Percentiles rank a stretch among this genome's conserved stretches.
Evolutionary conservation across 768 basidiomycete species (phyloP).

Genomic region (Auricularia sp.): DNA sequence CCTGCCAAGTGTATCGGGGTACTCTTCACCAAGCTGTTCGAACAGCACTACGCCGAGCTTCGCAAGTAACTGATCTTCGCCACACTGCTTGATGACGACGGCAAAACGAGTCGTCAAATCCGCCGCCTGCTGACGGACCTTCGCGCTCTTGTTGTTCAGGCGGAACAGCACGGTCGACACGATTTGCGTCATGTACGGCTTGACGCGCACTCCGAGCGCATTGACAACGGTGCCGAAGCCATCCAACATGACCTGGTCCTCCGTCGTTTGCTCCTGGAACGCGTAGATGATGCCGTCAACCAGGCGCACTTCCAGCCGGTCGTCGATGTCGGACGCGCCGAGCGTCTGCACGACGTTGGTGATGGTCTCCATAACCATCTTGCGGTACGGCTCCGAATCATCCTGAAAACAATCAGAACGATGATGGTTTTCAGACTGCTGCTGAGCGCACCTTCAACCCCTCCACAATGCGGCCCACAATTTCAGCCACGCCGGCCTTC

Average conservation of each 20-base stretch:
- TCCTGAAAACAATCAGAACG: slow-evolving; percentile 24
- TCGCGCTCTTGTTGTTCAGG: slow-evolving; percentile 97
- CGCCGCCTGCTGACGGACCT: slow-evolving; percentile 98
- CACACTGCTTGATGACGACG: slow-evolving; percentile 97
- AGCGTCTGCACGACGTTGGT: slow-evolving; percentile 90
- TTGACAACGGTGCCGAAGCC: slow-evolving; percentile 98
- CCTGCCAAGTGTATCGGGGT: slow-evolving; percentile 91
- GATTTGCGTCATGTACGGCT: slow-evolving; percentile 97
- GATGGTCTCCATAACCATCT: slow-evolving; percentile 99
- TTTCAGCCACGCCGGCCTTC: slow-evolving; percentile 93
- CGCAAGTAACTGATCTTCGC: slow-evolving; percentile 90
- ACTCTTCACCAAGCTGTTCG: slow-evolving; percentile 98
- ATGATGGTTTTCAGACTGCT: too few relatives aligned
- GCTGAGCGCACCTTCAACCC: slow-evolving; percentile 53
- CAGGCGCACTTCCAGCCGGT: slow-evolving; percentile 84
- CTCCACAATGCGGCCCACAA: slow-evolving; percentile 80
- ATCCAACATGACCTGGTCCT: slow-evolving; percentile 98
- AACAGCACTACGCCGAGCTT: slow-evolving; percentile 95
- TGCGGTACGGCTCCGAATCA: slow-evolving; percentile 83
- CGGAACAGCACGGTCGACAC: slow-evolving; percentile 99
- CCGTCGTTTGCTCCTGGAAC: slow-evolving; percentile 99
- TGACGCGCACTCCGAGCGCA: slow-evolving; percentile 89
- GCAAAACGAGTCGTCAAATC: slow-evolving; percentile 93
- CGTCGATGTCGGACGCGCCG: slow-evolving; percentile 96
- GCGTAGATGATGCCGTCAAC: slow-evolving; percentile 99